phyloP scores from a whole-genome alignment of 2,329 filamentous ascomycete species.

The Eurotiales sp. region DNA sequence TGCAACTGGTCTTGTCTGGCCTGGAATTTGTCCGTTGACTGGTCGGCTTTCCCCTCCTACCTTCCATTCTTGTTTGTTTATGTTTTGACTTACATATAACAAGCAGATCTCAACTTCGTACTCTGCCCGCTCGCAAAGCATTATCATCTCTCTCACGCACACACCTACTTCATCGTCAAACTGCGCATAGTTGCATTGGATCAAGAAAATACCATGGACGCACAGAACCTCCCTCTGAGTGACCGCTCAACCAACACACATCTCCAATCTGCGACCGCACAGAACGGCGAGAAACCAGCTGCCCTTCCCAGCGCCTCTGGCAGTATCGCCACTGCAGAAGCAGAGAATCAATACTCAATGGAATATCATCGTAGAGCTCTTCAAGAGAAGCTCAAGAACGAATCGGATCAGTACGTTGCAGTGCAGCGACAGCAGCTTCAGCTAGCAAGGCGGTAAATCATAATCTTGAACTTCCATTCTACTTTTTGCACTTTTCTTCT shows the following conservation, averaged over 20 bases:
- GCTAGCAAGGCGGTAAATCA: slow-evolving; percentile 6
- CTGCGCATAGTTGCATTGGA: too few species aligned
- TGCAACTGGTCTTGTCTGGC: neutral
- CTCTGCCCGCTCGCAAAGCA: slow-evolving; percentile 7
- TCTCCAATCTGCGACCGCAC: slow-evolving; percentile 20
- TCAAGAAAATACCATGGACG: neutral
- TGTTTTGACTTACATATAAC: neutral
- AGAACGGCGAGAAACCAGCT: slow-evolving; percentile 30
- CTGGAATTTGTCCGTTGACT: neutral
- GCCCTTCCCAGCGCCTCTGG: slow-evolving; percentile 21
- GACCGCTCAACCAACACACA: slow-evolving; percentile 43
- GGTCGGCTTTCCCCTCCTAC: neutral
- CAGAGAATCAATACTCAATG: slow-evolving; percentile 37
- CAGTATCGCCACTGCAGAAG: too few species aligned
- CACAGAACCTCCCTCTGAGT: slow-evolving; percentile 28
- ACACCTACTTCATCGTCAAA: too few species aligned
- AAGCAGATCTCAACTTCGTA: neutral
- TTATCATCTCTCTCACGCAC: too few species aligned
- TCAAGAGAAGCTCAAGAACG: slow-evolving; percentile 37
- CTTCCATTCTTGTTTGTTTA: neutral
- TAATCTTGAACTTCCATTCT: neutral
- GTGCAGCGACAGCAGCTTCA: neutral
- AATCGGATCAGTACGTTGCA: slow-evolving; percentile 32
- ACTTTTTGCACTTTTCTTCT: neutral
- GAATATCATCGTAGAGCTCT: slow-evolving; percentile 42